Evolutionary conservation across 495 filamentous ascomycete species (phyloP).

Genomic region (Aspergillus nidulans): DNA sequence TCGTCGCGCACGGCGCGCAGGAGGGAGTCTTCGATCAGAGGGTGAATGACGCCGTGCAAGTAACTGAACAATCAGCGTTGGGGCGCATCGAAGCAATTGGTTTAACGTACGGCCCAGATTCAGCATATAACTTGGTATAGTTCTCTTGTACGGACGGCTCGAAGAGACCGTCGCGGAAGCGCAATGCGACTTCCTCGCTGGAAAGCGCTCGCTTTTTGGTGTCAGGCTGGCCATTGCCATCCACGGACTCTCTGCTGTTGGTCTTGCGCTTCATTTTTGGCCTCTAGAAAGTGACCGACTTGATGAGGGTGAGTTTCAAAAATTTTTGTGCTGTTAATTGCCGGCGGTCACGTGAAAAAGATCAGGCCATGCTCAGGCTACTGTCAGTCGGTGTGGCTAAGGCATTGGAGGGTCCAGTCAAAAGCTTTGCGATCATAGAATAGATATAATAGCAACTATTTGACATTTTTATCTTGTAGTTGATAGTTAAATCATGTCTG

Average conservation of each 20-base stretch:
- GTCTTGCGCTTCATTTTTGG: conserved; percentile 57
- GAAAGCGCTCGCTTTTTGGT: conserved; percentile 52
- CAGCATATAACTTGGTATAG: conserved; percentile 66
- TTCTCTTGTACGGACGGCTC: conserved; percentile 58
- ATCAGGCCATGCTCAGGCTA: background rate
- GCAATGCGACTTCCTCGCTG: conserved; percentile 39
- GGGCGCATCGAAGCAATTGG: background rate
- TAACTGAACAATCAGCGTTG: conserved; percentile 46
- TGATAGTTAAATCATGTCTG: background rate
- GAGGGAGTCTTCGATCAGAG: conserved; percentile 70
- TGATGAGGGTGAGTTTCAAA: background rate
- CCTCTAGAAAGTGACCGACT: background rate
- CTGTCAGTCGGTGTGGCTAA: background rate
- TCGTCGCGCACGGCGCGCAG: conserved; percentile 84
- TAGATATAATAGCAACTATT: background rate
- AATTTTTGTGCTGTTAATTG: background rate
- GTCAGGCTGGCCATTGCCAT: conserved; percentile 38
- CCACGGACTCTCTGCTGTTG: conserved; percentile 27
- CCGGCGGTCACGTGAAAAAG: conserved; percentile 6
- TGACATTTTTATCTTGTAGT: too few species aligned
- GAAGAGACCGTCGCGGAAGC: conserved; percentile 76
- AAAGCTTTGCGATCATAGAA: background rate
- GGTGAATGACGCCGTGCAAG: conserved; percentile 82
- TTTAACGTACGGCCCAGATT: conserved; percentile 60
- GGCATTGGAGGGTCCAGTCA: background rate